Conservation (phyloP, 192 early-diverging fungal species). For the Coemansia sp. region DNA sequence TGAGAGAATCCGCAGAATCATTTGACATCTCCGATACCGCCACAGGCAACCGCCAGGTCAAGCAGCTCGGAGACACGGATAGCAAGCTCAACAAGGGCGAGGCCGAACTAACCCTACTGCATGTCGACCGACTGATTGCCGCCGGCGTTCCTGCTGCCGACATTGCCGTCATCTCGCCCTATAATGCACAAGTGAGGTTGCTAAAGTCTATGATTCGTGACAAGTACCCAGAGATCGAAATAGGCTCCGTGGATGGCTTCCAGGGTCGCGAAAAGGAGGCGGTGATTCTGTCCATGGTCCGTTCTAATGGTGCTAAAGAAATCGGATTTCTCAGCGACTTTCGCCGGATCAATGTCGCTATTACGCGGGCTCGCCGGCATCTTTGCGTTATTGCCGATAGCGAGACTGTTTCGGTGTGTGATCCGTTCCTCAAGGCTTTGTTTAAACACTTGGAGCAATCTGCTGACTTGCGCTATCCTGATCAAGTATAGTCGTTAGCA, state of each 20-base stretch:
- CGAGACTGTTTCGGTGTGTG: conserved; percentile 56
- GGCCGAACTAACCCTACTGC: conserved; percentile 62
- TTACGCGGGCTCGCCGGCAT: conserved; percentile 86
- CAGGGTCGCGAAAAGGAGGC: conserved; percentile 93
- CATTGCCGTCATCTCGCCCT: conserved; percentile 89
- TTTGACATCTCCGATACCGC: neutral
- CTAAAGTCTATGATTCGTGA: conserved; percentile 58
- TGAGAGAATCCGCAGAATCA: conserved; percentile 42
- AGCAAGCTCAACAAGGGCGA: conserved; percentile 80
- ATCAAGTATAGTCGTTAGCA: conserved; percentile 7
- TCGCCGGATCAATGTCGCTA: conserved; percentile 86
- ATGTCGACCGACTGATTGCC: conserved; percentile 64
- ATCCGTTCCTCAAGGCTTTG: conserved; percentile 57
- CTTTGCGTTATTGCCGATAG: conserved; percentile 82
- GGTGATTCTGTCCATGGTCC: conserved; percentile 76
- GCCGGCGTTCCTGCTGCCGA: conserved; percentile 64
- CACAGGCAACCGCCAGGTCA: neutral
- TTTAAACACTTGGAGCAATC: conserved; percentile 53
- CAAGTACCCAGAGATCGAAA: conserved; percentile 66
- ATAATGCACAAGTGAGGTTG: conserved; percentile 74
- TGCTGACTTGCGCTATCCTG: conserved; percentile 54
- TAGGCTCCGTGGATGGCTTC: conserved; percentile 87
- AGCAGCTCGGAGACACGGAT: conserved; percentile 40
- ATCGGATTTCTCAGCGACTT: conserved; percentile 85
- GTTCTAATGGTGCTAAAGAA: conserved; percentile 74